phyloP scores from a whole-genome alignment of 164 flowering plant species.

The Berberis thunbergii region DNA sequence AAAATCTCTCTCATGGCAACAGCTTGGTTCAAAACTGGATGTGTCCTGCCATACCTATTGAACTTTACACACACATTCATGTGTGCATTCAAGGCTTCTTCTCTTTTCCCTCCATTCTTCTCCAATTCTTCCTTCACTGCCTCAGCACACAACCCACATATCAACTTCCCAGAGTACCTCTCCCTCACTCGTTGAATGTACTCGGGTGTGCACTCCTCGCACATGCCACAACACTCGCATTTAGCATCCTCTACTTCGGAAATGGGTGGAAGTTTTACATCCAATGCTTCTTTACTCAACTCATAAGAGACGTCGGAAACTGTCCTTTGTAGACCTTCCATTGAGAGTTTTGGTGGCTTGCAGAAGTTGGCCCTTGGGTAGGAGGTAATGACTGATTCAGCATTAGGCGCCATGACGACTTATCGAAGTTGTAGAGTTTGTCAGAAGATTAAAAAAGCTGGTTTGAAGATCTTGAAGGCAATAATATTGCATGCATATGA shows the following conservation, averaged over 20 bases:
- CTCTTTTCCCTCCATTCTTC: conserved; percentile 50
- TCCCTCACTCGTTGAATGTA: conserved; percentile 43
- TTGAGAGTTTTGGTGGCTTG: conserved; percentile 46
- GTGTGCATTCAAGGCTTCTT: conserved; percentile 60
- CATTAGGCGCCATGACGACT: conserved; percentile 57
- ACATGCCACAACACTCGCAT: conserved; percentile 85
- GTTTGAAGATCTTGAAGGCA: background rate
- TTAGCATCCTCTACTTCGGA: conserved; percentile 59
- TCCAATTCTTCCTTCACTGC: conserved; percentile 67
- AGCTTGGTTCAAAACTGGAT: conserved; percentile 62
- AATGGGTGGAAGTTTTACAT: conserved; percentile 39
- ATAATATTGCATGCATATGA: background rate
- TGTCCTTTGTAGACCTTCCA: conserved; percentile 47
- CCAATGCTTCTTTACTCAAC: conserved; percentile 34
- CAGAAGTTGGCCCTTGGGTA: conserved; percentile 17
- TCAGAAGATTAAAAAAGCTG: background rate
- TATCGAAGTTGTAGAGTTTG: background rate
- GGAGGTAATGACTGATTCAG: conserved; percentile 33
- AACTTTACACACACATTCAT: conserved; percentile 57
- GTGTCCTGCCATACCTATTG: conserved; percentile 46
- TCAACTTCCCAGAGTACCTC: conserved; percentile 45
- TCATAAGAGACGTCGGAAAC: conserved; percentile 58
- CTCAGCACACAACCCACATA: conserved; percentile 68
- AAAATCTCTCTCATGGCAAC: conserved; percentile 63
- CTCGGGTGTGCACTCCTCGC: conserved; percentile 67